Conservation (phyloP, 805 yeast species). For the Cyberlindnera mississippiensis region DNA sequence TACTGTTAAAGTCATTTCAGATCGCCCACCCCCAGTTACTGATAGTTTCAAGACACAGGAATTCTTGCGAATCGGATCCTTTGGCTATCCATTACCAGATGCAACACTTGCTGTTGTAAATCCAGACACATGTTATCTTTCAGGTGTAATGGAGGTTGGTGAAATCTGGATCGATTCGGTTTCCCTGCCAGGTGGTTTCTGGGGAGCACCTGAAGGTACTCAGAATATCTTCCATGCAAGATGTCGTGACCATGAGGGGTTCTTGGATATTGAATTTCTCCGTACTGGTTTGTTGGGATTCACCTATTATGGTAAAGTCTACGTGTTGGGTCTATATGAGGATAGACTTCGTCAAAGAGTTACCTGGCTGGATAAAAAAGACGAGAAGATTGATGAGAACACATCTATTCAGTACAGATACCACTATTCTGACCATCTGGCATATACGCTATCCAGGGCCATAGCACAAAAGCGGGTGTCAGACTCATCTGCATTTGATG, state of each 20-base stretch:
- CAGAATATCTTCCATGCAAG: conserved; percentile 76
- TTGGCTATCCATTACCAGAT: conserved; percentile 93
- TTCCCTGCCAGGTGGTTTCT: conserved; percentile 85
- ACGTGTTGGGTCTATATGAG: conserved; percentile 84
- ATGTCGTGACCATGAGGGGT: conserved; percentile 69
- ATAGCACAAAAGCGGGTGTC: conserved; percentile 63
- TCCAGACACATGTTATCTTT: conserved; percentile 80
- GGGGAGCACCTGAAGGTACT: conserved; percentile 67
- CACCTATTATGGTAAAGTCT: conserved; percentile 80
- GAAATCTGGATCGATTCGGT: conserved; percentile 98
- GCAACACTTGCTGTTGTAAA: conserved; percentile 91
- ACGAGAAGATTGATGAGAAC: conserved; percentile 10
- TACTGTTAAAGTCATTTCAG: conserved; percentile 61
- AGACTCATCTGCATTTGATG: conserved; percentile 91
- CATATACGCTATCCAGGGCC: conserved; percentile 76
- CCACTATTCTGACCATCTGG: conserved; percentile 83
- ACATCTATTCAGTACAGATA: conserved; percentile 40
- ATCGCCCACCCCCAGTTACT: conserved; percentile 45
- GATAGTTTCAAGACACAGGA: conserved; percentile 42
- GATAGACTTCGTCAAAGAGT: conserved; percentile 81
- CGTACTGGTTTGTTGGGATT: conserved; percentile 92
- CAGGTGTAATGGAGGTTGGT: conserved; percentile 78
- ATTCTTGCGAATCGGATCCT: conserved; percentile 75
- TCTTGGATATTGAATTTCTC: conserved; percentile 70
- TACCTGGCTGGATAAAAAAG: conserved; percentile 57